These are phyloP conservation scores for Piloderma croceum DNA, from an alignment of 768 basidiomycete species.

Conservation along the genomic window DNA sequence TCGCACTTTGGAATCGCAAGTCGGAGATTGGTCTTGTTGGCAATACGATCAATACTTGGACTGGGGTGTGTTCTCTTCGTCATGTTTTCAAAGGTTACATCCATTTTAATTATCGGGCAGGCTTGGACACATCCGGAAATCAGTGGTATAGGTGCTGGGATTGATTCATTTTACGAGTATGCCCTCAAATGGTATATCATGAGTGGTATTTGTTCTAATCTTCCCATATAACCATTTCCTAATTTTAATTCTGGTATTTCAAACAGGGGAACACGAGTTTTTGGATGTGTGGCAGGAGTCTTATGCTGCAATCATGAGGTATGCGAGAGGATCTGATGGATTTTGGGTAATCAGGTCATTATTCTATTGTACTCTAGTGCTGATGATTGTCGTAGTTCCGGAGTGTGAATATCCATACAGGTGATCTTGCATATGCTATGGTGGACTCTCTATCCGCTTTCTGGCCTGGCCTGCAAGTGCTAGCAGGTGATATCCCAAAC, in stretches of 20 bases:
- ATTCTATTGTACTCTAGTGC: neutral
- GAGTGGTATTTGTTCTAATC: conserved; percentile 53
- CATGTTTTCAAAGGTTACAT: neutral
- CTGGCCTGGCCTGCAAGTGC: conserved; percentile 93
- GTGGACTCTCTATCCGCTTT: conserved; percentile 96
- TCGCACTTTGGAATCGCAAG: conserved; percentile 89
- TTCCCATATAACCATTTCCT: neutral
- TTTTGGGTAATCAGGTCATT: conserved; percentile 64
- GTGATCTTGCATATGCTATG: conserved; percentile 68
- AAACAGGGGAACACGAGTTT: conserved; percentile 68
- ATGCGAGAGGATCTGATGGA: conserved; percentile 75
- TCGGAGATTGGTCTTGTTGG: conserved; percentile 82
- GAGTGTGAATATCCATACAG: conserved; percentile 72
- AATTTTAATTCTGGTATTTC: neutral
- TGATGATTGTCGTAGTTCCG: conserved; percentile 56
- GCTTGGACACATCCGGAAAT: conserved; percentile 73
- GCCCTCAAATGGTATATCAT: conserved; percentile 89
- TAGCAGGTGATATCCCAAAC: conserved; percentile 79
- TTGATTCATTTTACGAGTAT: conserved; percentile 95
- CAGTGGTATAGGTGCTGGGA: conserved; percentile 85
- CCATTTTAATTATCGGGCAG: conserved; percentile 30
- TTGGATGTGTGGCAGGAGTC: conserved; percentile 81
- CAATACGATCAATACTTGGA: conserved; percentile 80
- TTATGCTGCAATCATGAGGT: conserved; percentile 81
- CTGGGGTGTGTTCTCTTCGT: conserved; percentile 52